Evolutionary conservation across 176 grass and related monocot species (phyloP), one percentile per base, ranked within the genome.

Genomic region (Ampelocalamus luodianensis): DNA sequence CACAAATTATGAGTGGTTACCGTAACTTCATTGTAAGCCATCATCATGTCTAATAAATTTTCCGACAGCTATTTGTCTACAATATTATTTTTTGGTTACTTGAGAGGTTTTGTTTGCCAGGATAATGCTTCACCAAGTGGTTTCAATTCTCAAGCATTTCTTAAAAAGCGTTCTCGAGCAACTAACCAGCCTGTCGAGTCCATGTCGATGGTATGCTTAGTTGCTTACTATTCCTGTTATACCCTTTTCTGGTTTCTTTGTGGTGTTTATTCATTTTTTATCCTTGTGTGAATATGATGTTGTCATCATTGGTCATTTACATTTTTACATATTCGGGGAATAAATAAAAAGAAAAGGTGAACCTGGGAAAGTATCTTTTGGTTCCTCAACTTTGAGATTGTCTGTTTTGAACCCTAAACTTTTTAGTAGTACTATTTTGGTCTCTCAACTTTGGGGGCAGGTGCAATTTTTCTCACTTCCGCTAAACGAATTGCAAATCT

Each of bases 81-180:
- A 62, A 58, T 43, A 23, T 90, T 77, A 34, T 74, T 37, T 78
- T 12, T 26, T 74, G 60, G 38, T 80, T 76, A 76, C 38, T 87
- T 5, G 4, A 6, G 46, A 72, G 38, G 23, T 68, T 48, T 68
- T 64, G 46, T 80, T 82, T 89, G 61, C 61, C 70, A 99, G 96
- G 96, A 99, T 80, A 94, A 91, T 80, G 87, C 96, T 83, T 68
- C 85, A 59, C 87, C 81, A 77, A 96, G 82, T 85, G 93, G 94
- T 77, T 99, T 99, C 89, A 99, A 99, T 89, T 89, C 88, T 79
- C 96, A 99, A 99, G 93, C 96, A 65, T 99, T 99, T 90, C 91
- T 99, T 77, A 99, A 96, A 88, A 99, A 99, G 75, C 88, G 96
- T 80, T 96, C 96, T 72, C 88, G 96, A 42, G 79, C 84, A 83